Conservation (phyloP, 2,329 filamentous ascomycete species). For the Sclerotinia borealis region DNA sequence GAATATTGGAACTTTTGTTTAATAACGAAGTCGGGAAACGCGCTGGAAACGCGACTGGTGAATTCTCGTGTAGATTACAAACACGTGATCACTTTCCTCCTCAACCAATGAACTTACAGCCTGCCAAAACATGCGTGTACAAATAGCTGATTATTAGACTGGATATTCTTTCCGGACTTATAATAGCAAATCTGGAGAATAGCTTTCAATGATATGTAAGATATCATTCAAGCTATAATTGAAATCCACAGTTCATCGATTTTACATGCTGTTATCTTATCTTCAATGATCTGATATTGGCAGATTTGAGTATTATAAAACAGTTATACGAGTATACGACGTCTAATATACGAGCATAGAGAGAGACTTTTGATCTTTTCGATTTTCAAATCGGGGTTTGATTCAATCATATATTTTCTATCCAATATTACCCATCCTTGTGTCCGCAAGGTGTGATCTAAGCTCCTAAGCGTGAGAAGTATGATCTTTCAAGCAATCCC, state of each 20-base stretch:
- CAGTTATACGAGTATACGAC: neutral
- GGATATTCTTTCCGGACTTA: too few relatives aligned
- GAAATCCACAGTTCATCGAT: too few relatives aligned
- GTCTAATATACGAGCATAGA: neutral
- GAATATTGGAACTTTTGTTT: neutral
- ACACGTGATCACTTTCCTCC: neutral
- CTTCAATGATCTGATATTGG: neutral
- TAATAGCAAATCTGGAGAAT: too few relatives aligned
- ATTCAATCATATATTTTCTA: neutral
- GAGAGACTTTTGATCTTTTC: neutral
- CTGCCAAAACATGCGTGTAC: too few relatives aligned
- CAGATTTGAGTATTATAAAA: neutral
- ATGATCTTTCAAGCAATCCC: neutral
- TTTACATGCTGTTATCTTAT: too few relatives aligned
- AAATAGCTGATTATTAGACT: too few relatives aligned
- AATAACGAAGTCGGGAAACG: neutral
- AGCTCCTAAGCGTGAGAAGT: neutral
- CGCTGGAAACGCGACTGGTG: constrained; percentile 5
- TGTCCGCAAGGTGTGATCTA: neutral
- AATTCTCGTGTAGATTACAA: constrained; percentile 13
- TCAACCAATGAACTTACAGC: too few relatives aligned
- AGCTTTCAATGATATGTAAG: too few relatives aligned
- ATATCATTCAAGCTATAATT: too few relatives aligned
- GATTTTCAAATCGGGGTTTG: neutral
- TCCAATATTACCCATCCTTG: too few relatives aligned